Evolutionary conservation across 2,329 filamentous ascomycete genomes (phyloP), one percentile per base, ranked within the genome.

Genomic region (Cladosporium sp.): DNA sequence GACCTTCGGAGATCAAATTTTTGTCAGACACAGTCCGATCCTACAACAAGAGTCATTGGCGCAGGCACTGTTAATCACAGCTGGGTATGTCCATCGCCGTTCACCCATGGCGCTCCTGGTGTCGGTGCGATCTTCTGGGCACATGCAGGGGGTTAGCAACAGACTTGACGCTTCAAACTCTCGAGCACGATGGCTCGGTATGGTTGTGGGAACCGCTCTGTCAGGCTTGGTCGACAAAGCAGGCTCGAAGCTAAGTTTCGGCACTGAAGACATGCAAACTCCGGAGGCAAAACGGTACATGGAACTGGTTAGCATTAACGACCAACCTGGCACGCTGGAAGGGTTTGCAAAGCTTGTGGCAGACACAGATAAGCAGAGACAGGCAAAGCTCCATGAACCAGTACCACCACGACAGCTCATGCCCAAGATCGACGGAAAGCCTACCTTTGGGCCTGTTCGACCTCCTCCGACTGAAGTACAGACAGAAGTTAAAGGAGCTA

Each of bases 31-130:
- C 77, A 87, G 90, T 0, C 89, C 93, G 5, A 86, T 91, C n/a
- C 75, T 95, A 46, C 91, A 93, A 73, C 95, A 99, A 83, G 92
- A 98, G 84, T 92, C 88, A 29, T 90, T 93, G 74, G 86, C 91
- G 1, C 92, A 98, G 77, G 84, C 91, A 7, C 80, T 97, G 2
- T 85, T 97, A 0, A 82, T 98, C 3, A 83, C 86, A 55, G 89
- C 91, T 14, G 92, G 93, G 11, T 93, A 92, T 73, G 81, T 96
- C 0, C 84, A 91, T 67, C 86, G 91, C 55, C 78, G 84, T 18
- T 82, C 87, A 2, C 86, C 89, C 0, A 83, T 89, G 70, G 88
- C 89, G 67, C 77, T 97, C 0, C 84, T 85, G 3, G 83, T 90
- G 67, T 80, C 93, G 35, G 84, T 91, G 62, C 88, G 90, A 62